These are phyloP conservation scores for Heliamphora exappendiculata DNA, from an alignment of 148 eudicot genomes.

Conservation along the genomic window DNA sequence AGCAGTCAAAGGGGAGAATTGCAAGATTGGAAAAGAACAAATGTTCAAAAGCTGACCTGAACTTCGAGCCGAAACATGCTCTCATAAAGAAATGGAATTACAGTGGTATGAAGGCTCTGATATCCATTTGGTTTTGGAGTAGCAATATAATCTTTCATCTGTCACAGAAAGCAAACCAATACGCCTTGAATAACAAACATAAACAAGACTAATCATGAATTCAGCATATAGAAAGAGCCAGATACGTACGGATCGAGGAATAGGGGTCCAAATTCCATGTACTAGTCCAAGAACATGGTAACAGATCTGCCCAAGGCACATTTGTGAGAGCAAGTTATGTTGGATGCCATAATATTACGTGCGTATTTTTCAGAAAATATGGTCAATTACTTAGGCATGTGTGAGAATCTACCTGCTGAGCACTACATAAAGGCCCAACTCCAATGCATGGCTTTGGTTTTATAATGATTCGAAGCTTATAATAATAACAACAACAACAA, in stretches of 20 bases:
- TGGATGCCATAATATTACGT: background rate
- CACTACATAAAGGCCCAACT: constrained; percentile 80
- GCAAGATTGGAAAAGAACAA: background rate
- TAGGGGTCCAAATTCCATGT: constrained; percentile 93
- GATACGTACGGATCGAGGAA: constrained; percentile 80
- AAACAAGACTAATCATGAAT: background rate
- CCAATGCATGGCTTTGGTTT: constrained; percentile 81
- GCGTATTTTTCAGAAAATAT: background rate
- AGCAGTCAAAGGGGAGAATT: background rate
- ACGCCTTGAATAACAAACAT: background rate
- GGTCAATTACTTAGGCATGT: constrained; percentile 5
- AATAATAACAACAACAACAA: constrained; percentile 3
- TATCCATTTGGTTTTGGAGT: constrained; percentile 96
- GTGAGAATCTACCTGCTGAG: constrained; percentile 63
- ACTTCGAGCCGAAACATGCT: constrained; percentile 97
- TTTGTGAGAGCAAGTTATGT: constrained; percentile 9
- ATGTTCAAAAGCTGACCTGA: constrained; percentile 49
- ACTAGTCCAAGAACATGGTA: constrained; percentile 96
- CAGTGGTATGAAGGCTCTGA: constrained; percentile 97
- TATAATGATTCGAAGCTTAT: constrained; percentile 74
- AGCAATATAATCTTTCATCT: constrained; percentile 97
- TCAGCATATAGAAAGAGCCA: constrained; percentile 12
- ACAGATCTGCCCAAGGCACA: constrained; percentile 57
- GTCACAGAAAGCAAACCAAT: constrained; percentile 20
- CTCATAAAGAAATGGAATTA: constrained; percentile 95